phyloP scores from a whole-genome alignment of 306 rosid species.

The Vigna reflexopilosa region DNA sequence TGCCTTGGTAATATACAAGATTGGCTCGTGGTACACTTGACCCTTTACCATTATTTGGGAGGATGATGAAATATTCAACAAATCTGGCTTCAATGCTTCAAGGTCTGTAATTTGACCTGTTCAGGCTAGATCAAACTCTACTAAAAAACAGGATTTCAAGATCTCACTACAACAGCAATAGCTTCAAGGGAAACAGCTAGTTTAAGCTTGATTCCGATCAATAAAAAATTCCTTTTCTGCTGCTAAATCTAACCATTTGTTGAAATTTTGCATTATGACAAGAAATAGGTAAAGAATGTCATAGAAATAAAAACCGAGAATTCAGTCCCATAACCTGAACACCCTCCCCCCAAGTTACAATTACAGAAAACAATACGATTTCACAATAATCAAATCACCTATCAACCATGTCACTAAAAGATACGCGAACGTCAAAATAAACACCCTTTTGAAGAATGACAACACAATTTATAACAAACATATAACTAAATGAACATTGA shows the following conservation, averaged over 20 bases:
- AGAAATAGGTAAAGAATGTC: neutral
- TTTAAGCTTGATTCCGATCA: neutral
- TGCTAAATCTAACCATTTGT: neutral
- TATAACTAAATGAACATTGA: neutral
- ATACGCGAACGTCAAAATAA: neutral
- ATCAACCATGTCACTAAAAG: neutral
- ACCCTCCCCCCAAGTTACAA: neutral
- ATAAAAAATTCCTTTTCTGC: neutral
- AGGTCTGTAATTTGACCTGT: neutral
- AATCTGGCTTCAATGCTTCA: neutral
- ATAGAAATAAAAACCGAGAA: neutral
- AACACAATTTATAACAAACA: neutral
- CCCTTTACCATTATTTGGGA: neutral
- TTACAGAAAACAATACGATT: neutral
- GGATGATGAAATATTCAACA: neutral
- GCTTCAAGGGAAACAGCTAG: neutral
- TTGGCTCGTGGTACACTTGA: neutral
- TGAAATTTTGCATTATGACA: neutral
- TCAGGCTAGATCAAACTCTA: neutral
- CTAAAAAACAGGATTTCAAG: neutral
- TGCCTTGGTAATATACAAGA: too few relatives aligned
- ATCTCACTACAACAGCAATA: neutral
- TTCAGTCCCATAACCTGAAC: neutral
- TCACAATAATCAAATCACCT: neutral
- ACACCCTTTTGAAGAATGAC: neutral